A percentile compares a stretch with the other conserved stretches of the same genome.
Evolutionary conservation across 1,139 yeast species (phyloP).

Genomic region (Yamadazyma spencermartinsiae): DNA sequence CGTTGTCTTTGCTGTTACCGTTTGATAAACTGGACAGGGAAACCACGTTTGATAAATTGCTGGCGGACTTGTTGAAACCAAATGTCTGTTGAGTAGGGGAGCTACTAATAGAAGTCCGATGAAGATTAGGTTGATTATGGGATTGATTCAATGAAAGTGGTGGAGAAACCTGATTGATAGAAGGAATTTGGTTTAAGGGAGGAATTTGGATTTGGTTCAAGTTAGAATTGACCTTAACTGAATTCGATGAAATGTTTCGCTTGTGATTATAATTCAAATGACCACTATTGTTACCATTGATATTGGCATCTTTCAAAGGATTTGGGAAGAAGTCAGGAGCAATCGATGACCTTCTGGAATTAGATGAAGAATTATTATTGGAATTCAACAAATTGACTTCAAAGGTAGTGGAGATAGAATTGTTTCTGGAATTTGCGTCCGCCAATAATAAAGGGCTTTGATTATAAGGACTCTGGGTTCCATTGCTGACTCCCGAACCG

Average conservation of each 20-base stretch:
- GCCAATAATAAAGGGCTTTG: conserved; percentile 30
- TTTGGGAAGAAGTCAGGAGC: conserved; percentile 46
- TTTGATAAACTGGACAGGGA: conserved; percentile 11
- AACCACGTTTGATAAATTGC: conserved; percentile 15
- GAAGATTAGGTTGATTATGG: conserved; percentile 4
- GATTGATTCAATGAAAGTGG: conserved; percentile 16
- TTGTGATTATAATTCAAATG: conserved; percentile 18
- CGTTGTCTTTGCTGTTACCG: conserved; percentile 4
- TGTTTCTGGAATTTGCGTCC: conserved; percentile 34
- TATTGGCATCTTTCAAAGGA: conserved; percentile 25
- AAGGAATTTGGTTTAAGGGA: conserved; percentile 20
- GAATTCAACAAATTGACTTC: conserved; percentile 31
- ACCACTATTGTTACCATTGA: background rate
- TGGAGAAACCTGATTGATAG: conserved; percentile 28
- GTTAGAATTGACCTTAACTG: conserved; percentile 21
- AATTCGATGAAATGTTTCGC: conserved; percentile 32
- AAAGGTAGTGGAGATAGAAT: conserved; percentile 35
- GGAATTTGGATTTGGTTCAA: conserved; percentile 3
- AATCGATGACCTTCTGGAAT: conserved; percentile 38
- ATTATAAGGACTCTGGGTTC: conserved; percentile 15
- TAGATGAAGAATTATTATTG: conserved; percentile 26
- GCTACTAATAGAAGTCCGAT: conserved; percentile 9
- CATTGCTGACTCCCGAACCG: conserved; percentile 7
- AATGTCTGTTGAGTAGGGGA: conserved; percentile 18
- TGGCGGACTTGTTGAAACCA: conserved; percentile 13